Percentiles rank a stretch among this genome's conserved stretches.
Evolutionary conservation across 164 flowering plant species (phyloP).

Genomic region (Macadamia integrifolia): DNA sequence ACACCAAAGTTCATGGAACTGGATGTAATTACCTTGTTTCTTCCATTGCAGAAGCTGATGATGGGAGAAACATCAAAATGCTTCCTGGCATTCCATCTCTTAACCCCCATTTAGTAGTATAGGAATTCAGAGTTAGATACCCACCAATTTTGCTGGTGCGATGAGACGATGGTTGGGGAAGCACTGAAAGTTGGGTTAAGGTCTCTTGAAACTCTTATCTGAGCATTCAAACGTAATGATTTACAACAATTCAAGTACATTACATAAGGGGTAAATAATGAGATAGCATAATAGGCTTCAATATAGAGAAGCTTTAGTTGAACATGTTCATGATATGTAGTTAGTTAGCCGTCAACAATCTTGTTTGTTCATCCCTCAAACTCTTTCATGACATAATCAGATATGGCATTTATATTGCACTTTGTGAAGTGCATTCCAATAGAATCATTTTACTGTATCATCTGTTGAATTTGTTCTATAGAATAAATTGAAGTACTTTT

Average conservation of each 20-base stretch:
- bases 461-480: no score
- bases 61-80: conserved; percentile 6
- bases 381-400: not conserved
- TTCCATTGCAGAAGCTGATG: conserved; percentile 9
- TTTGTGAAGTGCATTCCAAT: not conserved
- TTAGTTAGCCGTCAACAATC: not conserved
- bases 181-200: not conserved
- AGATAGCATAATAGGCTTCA: not conserved
- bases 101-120: not conserved
- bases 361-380: not conserved
- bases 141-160: not conserved
- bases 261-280: not conserved
- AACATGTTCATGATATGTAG: not conserved
- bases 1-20: not conserved
- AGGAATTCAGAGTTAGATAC: not conserved
- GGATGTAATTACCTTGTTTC: not conserved
- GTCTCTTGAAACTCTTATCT: not conserved
- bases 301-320: not conserved
- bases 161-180: not conserved
- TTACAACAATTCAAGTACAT: not conserved
- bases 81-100: not conserved
- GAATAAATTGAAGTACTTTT: no score
- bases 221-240: not conserved
- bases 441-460: no score
- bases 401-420: not conserved